phyloP scores from a whole-genome alignment of 176 grass and related monocot species.

The Musa beccarii region DNA sequence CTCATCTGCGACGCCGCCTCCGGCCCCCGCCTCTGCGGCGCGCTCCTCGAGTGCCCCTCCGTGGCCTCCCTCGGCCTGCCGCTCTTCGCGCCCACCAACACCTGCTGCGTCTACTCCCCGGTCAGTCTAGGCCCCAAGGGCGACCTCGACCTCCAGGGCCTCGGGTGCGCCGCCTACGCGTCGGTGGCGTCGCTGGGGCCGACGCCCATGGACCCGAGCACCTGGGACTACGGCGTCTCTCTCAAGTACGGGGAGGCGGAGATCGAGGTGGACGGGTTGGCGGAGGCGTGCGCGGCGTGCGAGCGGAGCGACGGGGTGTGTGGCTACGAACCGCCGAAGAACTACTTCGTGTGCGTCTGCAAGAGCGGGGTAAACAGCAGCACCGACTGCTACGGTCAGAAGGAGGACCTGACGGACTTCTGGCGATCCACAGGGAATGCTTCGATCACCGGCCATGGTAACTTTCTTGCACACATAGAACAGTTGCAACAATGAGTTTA shows the following conservation, averaged over 20 bases:
- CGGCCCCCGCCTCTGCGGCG: slow-evolving; percentile 8
- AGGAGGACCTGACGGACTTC: background rate
- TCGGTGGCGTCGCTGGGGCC: background rate
- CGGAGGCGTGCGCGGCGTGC: slow-evolving; percentile 8
- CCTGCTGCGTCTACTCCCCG: slow-evolving; percentile 19
- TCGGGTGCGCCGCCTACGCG: slow-evolving; percentile 2
- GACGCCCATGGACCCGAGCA: background rate
- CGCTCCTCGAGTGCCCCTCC: slow-evolving; percentile 11
- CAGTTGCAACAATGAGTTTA: too few relatives aligned
- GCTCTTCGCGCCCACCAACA: slow-evolving; percentile 14
- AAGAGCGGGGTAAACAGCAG: slow-evolving; percentile 9
- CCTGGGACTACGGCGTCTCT: slow-evolving; percentile 7
- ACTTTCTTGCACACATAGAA: background rate
- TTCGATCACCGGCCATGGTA: background rate
- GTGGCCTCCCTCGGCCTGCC: background rate
- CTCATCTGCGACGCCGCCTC: slow-evolving; percentile 10
- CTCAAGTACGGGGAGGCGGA: slow-evolving; percentile 6
- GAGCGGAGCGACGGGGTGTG: slow-evolving; percentile 10
- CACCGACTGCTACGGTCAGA: slow-evolving; percentile 14
- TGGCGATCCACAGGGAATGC: background rate
- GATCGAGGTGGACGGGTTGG: background rate
- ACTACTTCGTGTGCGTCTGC: slow-evolving; percentile 17
- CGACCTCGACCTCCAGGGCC: slow-evolving; percentile 1
- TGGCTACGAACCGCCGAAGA: slow-evolving; percentile 12
- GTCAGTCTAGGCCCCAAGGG: slow-evolving; percentile 8